Evolutionary conservation across 495 filamentous ascomycete species (phyloP), one percentile per base, ranked within the genome.

Genomic region (Podospora pseudoanserina): DNA sequence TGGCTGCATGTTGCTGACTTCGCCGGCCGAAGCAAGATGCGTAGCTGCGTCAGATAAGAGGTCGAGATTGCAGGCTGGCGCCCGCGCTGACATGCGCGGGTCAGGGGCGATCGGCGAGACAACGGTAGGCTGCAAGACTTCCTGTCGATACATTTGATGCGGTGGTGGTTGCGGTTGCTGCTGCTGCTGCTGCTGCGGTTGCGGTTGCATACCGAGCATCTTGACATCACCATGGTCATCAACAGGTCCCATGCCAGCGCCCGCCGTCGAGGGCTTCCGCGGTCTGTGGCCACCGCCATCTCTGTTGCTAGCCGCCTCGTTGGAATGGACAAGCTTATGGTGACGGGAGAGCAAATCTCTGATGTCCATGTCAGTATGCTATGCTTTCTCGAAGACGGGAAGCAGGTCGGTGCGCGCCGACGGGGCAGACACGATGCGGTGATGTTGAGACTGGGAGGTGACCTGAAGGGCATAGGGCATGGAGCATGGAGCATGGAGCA

Each of bases 271-370:
- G 23, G 75, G 75, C 68, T 85, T 85, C 63, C 82, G 77, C 27
- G 79, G 78, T 71, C 80, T 75, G 72, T 67, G 73, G 61, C 78
- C 78, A 72, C 83, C 81, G 65, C 79, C 78, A 73, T 84, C 81
- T 66, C 84, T 84, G 39, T 49, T 49, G 69, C 77, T 80, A 65
- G 74, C 79, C 62, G 80, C 81, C 73, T 90, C 87, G 73, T 86
- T 86, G 71, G 88, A 85, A 78, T 91, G 89, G 71, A 90, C 88
- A 78, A 90, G 84, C 79, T 88, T 89, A 78, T 90, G 86, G 82
- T 91, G 89, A 73, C 89, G 87, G 74, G 89, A 87, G 74, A 91
- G 83, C 58, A 90, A 84, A 76, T 91, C 88, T 75, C 89, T 90
- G 78, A 86, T 84, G 80, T 82, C 79, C 81, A 83, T 81, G 76